These are phyloP conservation scores for Cairneyella variabilis DNA, from an alignment of 495 filamentous ascomycete species.

Conservation along the genomic window DNA sequence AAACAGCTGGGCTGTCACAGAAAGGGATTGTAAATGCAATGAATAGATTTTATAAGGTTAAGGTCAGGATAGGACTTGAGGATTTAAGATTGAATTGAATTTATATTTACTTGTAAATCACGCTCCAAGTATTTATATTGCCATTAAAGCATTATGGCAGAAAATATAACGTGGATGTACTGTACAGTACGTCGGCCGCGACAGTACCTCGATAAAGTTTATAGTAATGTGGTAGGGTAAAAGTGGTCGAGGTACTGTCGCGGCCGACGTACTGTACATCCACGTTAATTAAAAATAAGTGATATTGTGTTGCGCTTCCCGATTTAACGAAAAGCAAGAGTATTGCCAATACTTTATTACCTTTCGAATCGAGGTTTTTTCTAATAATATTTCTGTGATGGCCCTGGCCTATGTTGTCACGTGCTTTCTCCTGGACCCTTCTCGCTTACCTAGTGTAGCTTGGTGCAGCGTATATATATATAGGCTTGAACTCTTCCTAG, in stretches of 20 bases:
- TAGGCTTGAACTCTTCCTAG: neutral
- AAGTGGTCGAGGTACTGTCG: too few relatives aligned
- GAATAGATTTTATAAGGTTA: conserved; percentile 11
- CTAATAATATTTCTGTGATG: too few relatives aligned
- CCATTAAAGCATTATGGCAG: neutral
- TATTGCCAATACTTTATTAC: neutral
- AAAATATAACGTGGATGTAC: too few relatives aligned
- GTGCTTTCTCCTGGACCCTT: neutral
- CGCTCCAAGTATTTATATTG: neutral
- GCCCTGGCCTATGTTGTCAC: neutral
- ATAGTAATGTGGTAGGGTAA: too few relatives aligned
- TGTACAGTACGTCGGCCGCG: too few relatives aligned
- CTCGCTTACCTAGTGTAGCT: neutral
- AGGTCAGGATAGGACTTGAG: neutral
- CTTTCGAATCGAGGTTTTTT: neutral
- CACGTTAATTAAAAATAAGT: neutral
- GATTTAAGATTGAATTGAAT: neutral
- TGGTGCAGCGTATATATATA: neutral
- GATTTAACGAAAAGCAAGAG: neutral
- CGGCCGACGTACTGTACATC: too few relatives aligned
- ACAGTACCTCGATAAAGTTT: too few relatives aligned
- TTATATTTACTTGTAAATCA: neutral
- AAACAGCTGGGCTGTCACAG: too few relatives aligned
- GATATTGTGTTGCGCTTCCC: neutral
- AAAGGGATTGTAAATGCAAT: too few relatives aligned